A percentile compares a stretch with the other conserved stretches of the same genome.
Conservation (phyloP, 2,329 filamentous ascomycete species). For the Alternaria sp. region DNA sequence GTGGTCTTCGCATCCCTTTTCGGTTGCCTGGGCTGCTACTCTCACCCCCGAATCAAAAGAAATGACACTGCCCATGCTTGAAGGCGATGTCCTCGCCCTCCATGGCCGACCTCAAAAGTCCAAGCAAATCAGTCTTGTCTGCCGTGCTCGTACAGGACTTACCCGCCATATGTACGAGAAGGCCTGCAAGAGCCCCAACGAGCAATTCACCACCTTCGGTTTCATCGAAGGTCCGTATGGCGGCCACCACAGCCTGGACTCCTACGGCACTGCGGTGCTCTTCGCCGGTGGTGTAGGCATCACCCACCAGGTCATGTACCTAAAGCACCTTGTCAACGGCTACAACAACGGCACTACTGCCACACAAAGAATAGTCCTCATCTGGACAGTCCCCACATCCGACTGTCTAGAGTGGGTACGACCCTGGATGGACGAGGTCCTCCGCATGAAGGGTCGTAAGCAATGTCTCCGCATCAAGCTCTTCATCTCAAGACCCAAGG, state of each 20-base stretch:
- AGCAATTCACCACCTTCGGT: slow-evolving; percentile 70
- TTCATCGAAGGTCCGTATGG: slow-evolving; percentile 81
- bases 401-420: slow-evolving; percentile 71
- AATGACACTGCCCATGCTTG: slow-evolving; percentile 46
- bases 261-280: slow-evolving; percentile 80
- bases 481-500: slow-evolving; percentile 69
- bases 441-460: slow-evolving; percentile 66
- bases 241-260: slow-evolving; percentile 73
- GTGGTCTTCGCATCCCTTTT: slow-evolving; percentile 60
- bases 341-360: slow-evolving; percentile 75
- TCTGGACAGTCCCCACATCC: slow-evolving; percentile 81
- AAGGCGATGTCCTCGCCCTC: slow-evolving; percentile 37
- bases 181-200: slow-evolving; percentile 67
- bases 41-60: slow-evolving; percentile 43
- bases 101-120: slow-evolving; percentile 39
- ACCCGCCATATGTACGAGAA: slow-evolving; percentile 75
- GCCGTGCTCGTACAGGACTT: slow-evolving; percentile 77
- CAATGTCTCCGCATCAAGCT: slow-evolving; percentile 68
- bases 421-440: slow-evolving; percentile 71
- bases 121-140: slow-evolving; percentile 72
- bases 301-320: slow-evolving; percentile 79
- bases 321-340: slow-evolving; percentile 75
- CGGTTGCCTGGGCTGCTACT: slow-evolving; percentile 58
- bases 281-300: slow-evolving; percentile 85
- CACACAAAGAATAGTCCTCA: slow-evolving; percentile 74